Evolutionary conservation across 148 eudicot species (phyloP), one percentile per base, ranked within the genome.

Genomic region (Cornus controversa): DNA sequence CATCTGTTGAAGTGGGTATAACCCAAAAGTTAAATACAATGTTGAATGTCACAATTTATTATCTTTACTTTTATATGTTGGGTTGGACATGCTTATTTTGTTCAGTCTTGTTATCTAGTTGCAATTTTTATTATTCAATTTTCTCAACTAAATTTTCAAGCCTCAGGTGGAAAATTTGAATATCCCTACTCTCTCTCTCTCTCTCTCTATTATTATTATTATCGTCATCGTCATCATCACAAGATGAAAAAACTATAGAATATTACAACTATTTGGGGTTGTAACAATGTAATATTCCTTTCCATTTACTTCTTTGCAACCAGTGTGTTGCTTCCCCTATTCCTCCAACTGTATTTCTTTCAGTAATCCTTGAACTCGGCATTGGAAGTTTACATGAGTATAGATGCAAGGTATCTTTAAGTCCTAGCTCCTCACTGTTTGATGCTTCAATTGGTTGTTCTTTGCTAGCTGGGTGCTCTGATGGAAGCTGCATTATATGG

Each of bases 401-500:
- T 40, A 11, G 24, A 60, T 31, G n/a, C 53, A 37, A 53, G n/a
- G 23, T 76, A 25, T 50, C 37, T 15, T 18, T 24, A 50, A 36
- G 58, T 69, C 54, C 4, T 23, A 7, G 60, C 8, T 69, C 47
- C 15, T 57, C 22, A 45, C 67, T 14, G 14, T 34, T 75, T 26
- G 64, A 77, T 66, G 22, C 22, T 58, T 77, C 25, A 60, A 18
- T 50, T 34, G 66, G 4, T 74, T 82, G 67, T 69, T 68, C 47
- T 64, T 70, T 75, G 16, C 63, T 78, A 95, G 98, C 99, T 88
- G 99, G 99, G 71, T 96, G 99, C 83, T 86, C 91, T 31, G 91
- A 96, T 80, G 99, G 99, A 82, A 91, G 90, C 80, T 93, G 98
- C 81, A 79, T 96, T 65, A 85, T 96, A 73, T 96, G 99, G 99